Conservation (phyloP, 2,329 filamentous ascomycete species). For the Pyrenochaeta sp. region DNA sequence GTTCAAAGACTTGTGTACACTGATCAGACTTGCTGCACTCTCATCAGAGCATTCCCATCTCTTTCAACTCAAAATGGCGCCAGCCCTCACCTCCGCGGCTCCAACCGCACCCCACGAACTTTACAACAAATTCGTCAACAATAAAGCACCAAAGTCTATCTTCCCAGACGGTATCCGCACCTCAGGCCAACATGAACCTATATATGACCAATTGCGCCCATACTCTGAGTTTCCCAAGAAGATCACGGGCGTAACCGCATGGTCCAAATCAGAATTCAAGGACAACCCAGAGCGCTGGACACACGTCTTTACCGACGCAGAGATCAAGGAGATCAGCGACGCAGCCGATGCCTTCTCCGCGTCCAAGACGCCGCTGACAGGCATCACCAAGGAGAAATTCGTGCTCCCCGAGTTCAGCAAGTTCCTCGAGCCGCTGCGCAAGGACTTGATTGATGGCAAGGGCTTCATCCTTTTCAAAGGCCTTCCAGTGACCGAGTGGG, state of each 20-base stretch:
- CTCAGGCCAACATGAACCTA: slow-evolving; percentile 74
- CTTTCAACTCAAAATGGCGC: slow-evolving; percentile 49
- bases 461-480: slow-evolving; percentile 91
- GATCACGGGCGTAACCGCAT: slow-evolving; percentile 76
- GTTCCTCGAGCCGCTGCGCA: slow-evolving; percentile 64
- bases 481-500: slow-evolving; percentile 79
- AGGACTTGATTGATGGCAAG: slow-evolving; percentile 80
- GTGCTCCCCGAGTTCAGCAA: slow-evolving; percentile 63
- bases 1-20: too few species aligned
- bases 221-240: slow-evolving; percentile 75
- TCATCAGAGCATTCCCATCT: too few species aligned
- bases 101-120: slow-evolving; percentile 50
- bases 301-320: slow-evolving; percentile 70
- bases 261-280: slow-evolving; percentile 71
- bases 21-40: too few species aligned
- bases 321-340: slow-evolving; percentile 71
- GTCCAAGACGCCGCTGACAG: slow-evolving; percentile 71
- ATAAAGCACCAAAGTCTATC: slow-evolving; percentile 53
- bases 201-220: slow-evolving; percentile 69
- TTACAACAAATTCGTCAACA: slow-evolving; percentile 28
- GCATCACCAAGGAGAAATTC: slow-evolving; percentile 73
- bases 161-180: slow-evolving; percentile 73
- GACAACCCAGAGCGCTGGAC: slow-evolving; percentile 73
- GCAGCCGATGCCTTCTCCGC: slow-evolving; percentile 74
- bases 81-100: slow-evolving; percentile 48